Percentiles rank a stretch among this genome's conserved stretches.
Conservation (phyloP, 768 basidiomycete genomes). For the Rubroboletus satanas region DNA sequence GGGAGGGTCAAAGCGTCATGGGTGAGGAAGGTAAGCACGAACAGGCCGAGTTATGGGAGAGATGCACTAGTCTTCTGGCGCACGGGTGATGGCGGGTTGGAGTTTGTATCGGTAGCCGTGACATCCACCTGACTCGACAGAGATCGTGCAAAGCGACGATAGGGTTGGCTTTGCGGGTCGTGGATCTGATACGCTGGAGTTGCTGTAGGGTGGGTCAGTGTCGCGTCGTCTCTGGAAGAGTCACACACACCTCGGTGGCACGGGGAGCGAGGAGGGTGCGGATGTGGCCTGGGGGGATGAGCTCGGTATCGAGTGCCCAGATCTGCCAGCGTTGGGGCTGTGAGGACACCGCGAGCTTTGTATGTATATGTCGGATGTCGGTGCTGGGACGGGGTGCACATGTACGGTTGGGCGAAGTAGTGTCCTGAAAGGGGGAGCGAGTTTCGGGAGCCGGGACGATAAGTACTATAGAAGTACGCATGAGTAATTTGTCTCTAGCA, state of each 20-base stretch:
- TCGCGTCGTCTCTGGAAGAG: background rate
- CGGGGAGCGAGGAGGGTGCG: conserved; percentile 62
- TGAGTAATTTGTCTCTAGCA: background rate
- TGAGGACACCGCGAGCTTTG: conserved; percentile 44
- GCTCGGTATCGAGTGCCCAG: conserved; percentile 58
- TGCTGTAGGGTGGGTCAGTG: conserved; percentile 49
- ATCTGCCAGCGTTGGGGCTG: conserved; percentile 49
- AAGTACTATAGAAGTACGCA: background rate
- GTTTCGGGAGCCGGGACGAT: background rate
- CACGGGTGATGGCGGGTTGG: conserved; percentile 60
- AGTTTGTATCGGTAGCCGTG: conserved; percentile 98
- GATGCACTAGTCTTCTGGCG: conserved; percentile 83
- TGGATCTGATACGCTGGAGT: conserved; percentile 51
- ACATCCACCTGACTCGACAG: conserved; percentile 92
- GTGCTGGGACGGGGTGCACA: background rate
- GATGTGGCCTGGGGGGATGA: conserved; percentile 51
- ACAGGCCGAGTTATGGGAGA: background rate
- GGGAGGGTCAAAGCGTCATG: conserved; percentile 83
- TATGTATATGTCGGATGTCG: conserved; percentile 37
- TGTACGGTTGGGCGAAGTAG: background rate
- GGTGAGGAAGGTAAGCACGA: conserved; percentile 38
- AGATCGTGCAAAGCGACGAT: conserved; percentile 68
- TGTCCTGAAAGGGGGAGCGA: background rate
- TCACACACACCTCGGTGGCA: conserved; percentile 61
- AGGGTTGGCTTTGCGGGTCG: conserved; percentile 51